Evolutionary conservation across 257 asterid genomes (phyloP), one percentile per base, ranked within the genome.

Genomic region (Fraxinus americana): DNA sequence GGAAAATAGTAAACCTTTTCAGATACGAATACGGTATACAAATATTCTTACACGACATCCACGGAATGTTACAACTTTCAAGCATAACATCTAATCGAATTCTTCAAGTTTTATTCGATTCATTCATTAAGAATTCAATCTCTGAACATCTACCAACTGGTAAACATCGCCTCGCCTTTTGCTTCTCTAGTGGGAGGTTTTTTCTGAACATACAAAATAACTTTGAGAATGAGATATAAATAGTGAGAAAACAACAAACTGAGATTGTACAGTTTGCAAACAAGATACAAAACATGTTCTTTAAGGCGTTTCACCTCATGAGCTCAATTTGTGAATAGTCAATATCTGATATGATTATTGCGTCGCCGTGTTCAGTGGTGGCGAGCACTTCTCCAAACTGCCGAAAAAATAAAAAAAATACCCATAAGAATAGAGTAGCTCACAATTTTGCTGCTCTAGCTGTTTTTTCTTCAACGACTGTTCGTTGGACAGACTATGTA

Each of bases 121-220:
- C 67, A 57, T n/a, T 57, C 66, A 57, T 57, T 57, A 14, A 57
- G 30, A n/a, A 57, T 57, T 57, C 12, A 19, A 21, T 21, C 67
- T 57, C 29, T 21, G 29, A 57, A 21, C 67, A 57, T 57, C 30
- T 5, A 57, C 61, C 88, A 92, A 68, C 95, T 85, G 96, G 87
- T 94, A 94, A 70, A 94, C 96, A 74, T 94, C 98, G 14, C 98
- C 98, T 67, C 94, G 90, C 82, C 96, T 86, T 86, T 84, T 94
- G 97, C 85, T 89, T 91, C 88, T 90, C 96, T 52, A 92, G 85
- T 25, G 98, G 98, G 38, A 94, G 95, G 79, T 90, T 91, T 48
- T 91, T 86, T 50, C 61, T 50, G 23, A 50, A 50, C n/a, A 50
- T 16, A 50, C 61, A 50, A 50, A 50, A 13, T 50, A 16, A 14